Evolutionary conservation across 345 rosid genomes (phyloP).

Genomic region (Euphorbia peplus): DNA sequence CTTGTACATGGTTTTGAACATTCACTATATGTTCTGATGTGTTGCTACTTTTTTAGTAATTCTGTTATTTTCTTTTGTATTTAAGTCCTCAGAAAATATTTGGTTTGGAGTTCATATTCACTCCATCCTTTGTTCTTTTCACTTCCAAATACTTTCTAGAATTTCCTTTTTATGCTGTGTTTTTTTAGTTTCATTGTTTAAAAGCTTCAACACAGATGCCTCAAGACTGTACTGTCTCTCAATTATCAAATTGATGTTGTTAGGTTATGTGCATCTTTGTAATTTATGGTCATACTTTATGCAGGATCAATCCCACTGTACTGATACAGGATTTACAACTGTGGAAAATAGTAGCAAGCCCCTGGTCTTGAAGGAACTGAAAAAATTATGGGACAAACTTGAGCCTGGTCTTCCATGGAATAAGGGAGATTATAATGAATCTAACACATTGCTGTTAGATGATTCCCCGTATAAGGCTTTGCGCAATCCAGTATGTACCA

Average conservation of each 20-base stretch:
- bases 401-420: constrained; percentile 19
- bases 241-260: neutral
- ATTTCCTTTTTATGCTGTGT: no score
- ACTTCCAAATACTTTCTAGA: no score
- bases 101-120: no score
- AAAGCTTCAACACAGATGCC: no score
- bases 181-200: no score
- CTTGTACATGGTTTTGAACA: no score
- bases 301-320: constrained; percentile 31
- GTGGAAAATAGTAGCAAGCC: constrained; percentile 21
- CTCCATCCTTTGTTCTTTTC: no score
- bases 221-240: neutral
- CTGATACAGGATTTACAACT: constrained; percentile 22
- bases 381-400: constrained; percentile 20
- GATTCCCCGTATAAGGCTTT: constrained; percentile 35
- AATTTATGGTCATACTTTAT: neutral
- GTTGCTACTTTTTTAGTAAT: neutral
- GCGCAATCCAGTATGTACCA: constrained; percentile 28
- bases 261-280: neutral
- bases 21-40: no score
- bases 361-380: constrained; percentile 29
- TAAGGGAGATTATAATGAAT: constrained; percentile 22
- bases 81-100: neutral
- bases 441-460: constrained; percentile 28
- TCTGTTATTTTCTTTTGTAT: neutral